Percentiles rank a stretch among this genome's conserved stretches.
phyloP scores from a whole-genome alignment of 225 moss, liverwort and hornwort species.

The Marchantia polymorpha region DNA sequence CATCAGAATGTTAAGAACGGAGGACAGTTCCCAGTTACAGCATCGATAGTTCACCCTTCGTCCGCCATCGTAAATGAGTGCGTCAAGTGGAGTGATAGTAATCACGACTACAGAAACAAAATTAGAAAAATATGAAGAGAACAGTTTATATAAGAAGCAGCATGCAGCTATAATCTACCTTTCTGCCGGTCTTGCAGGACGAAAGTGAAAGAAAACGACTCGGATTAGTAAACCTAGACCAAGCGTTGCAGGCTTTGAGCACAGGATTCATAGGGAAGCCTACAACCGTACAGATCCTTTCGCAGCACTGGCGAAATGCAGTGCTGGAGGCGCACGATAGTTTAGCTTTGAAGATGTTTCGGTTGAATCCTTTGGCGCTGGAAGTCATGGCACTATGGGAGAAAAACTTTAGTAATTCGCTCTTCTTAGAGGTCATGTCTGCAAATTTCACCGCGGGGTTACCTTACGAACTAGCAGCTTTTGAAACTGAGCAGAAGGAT shows the following conservation, averaged over 20 bases:
- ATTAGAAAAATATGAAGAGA: too few species aligned
- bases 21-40: too few species aligned
- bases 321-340: slow-evolving; percentile 48
- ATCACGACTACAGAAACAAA: too few species aligned
- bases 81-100: too few species aligned
- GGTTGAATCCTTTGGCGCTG: slow-evolving; percentile 63
- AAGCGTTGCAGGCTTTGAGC: slow-evolving; percentile 48
- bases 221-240: slow-evolving; percentile 53
- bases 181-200: slow-evolving; percentile 45
- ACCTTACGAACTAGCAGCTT: slow-evolving; percentile 52
- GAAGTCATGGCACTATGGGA: slow-evolving; percentile 63
- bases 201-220: slow-evolving; percentile 53
- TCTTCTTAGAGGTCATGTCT: slow-evolving; percentile 57
- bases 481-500: slow-evolving; percentile 53
- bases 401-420: slow-evolving; percentile 44
- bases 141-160: too few species aligned
- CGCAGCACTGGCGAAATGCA: slow-evolving; percentile 61
- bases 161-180: too few species aligned
- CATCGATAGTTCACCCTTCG: too few species aligned
- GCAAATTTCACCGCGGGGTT: slow-evolving; percentile 32
- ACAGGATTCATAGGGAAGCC: slow-evolving; percentile 58
- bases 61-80: too few species aligned
- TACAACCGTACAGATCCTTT: slow-evolving; percentile 54
- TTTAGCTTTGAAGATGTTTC: slow-evolving; percentile 38
- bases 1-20: too few species aligned